Evolutionary conservation across 2,329 filamentous ascomycete genomes (phyloP).

Genomic region (Fusarium citri): DNA sequence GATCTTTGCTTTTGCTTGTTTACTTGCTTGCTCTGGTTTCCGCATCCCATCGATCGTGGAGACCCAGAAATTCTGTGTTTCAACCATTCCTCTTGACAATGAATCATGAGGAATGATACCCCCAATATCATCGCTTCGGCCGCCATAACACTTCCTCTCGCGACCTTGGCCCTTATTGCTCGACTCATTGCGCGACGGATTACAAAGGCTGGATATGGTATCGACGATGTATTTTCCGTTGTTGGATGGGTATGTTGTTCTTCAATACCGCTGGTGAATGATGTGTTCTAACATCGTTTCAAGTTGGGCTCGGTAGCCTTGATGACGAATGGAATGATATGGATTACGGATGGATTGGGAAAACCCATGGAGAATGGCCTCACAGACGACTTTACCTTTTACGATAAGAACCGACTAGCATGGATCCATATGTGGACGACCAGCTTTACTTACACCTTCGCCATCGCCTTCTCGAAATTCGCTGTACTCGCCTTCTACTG

Average conservation of each 20-base stretch:
- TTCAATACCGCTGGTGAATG: background rate
- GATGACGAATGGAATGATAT: slow-evolving; percentile 31
- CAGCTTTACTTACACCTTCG: slow-evolving; percentile 46
- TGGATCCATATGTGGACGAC: slow-evolving; percentile 43
- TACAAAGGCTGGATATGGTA: slow-evolving; percentile 41
- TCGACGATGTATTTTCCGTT: slow-evolving; percentile 38
- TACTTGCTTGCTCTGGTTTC: slow-evolving; percentile 7
- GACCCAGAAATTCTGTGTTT: background rate
- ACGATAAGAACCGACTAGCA: slow-evolving; percentile 29
- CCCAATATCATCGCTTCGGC: slow-evolving; percentile 40
- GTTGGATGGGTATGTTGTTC: slow-evolving; percentile 36
- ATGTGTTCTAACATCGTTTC: background rate
- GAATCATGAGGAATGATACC: slow-evolving; percentile 42
- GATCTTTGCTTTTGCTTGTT: slow-evolving; percentile 3
- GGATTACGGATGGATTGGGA: slow-evolving; percentile 31
- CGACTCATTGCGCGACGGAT: slow-evolving; percentile 38
- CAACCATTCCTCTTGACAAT: slow-evolving; percentile 17
- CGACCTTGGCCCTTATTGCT: slow-evolving; percentile 33
- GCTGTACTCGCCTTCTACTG: slow-evolving; percentile 49
- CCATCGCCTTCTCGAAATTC: slow-evolving; percentile 47
- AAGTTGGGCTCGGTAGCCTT: slow-evolving; percentile 37
- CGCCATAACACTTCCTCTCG: slow-evolving; percentile 36
- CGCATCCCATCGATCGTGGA: slow-evolving; percentile 13
- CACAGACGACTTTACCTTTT: slow-evolving; percentile 25
- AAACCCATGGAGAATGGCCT: slow-evolving; percentile 33